These are phyloP conservation scores for Fraxinus sp. DNA, from an alignment of 305 asterid species.

Conservation along the genomic window DNA sequence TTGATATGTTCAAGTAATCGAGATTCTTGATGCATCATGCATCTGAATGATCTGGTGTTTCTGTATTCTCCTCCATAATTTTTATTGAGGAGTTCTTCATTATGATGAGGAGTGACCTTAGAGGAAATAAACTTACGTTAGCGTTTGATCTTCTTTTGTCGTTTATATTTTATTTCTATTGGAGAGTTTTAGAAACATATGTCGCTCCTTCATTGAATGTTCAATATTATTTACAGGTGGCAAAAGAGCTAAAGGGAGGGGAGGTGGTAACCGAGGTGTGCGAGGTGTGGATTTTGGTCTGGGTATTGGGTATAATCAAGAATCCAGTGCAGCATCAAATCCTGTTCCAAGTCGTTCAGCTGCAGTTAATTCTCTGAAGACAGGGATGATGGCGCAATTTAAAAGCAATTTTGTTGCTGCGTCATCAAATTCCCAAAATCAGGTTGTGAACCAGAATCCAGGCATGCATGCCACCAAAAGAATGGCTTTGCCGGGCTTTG, in stretches of 20 bases:
- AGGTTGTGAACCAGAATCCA: slow-evolving; percentile 45
- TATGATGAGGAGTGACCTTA: background rate
- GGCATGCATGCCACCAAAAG: slow-evolving; percentile 46
- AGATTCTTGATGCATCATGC: background rate
- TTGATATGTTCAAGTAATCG: slow-evolving; percentile 10
- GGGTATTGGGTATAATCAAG: slow-evolving; percentile 81
- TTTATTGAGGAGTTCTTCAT: slow-evolving; percentile 8
- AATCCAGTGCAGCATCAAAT: slow-evolving; percentile 46
- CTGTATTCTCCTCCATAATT: background rate
- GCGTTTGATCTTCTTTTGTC: background rate
- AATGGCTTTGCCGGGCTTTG: slow-evolving; percentile 70
- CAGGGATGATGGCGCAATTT: slow-evolving; percentile 81
- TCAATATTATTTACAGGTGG: slow-evolving; percentile 59
- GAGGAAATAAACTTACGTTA: background rate
- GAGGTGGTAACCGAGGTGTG: slow-evolving; percentile 74
- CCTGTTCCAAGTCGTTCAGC: slow-evolving; percentile 60
- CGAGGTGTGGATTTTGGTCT: slow-evolving; percentile 88
- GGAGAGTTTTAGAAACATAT: slow-evolving; percentile 23
- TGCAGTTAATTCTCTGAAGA: slow-evolving; percentile 62
- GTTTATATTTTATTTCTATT: background rate
- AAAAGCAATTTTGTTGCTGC: slow-evolving; percentile 84
- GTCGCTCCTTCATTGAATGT: slow-evolving; percentile 1
- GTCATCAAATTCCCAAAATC: slow-evolving; percentile 68
- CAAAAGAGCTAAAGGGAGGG: slow-evolving; percentile 88
- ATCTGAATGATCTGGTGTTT: slow-evolving; percentile 10